Evolutionary conservation across 2,329 filamentous ascomycete genomes (phyloP).

Genomic region (Fusarium sp.): DNA sequence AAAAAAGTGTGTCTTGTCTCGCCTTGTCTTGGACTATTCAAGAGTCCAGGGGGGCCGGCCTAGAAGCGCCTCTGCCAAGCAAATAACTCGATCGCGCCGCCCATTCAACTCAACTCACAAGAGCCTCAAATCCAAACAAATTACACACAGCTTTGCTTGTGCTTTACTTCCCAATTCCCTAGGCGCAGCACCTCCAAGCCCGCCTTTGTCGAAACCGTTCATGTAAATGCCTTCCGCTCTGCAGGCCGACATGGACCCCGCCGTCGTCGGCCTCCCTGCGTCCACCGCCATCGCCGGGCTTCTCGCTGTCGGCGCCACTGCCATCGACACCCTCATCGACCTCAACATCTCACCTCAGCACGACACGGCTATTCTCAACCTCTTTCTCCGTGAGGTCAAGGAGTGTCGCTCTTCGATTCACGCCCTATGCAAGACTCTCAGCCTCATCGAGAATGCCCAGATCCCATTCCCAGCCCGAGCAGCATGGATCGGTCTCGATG

Average conservation of each 20-base stretch:
- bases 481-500: conserved; percentile 51
- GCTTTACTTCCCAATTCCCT: background rate
- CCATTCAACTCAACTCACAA: background rate
- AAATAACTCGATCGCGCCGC: conserved; percentile 5
- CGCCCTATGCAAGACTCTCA: conserved; percentile 52
- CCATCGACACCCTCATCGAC: conserved; percentile 51
- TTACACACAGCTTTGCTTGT: conserved; percentile 7
- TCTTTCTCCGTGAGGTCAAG: conserved; percentile 51
- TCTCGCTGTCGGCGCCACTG: conserved; percentile 50
- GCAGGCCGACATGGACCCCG: conserved; percentile 38
- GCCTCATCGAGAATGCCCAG: conserved; percentile 48
- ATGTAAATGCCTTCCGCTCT: conserved; percentile 40
- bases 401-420: conserved; percentile 54
- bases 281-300: conserved; percentile 54
- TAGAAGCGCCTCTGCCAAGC: conserved; percentile 32
- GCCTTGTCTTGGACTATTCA: background rate
- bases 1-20: background rate
- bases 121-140: conserved; percentile 1
- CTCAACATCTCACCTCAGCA: conserved; percentile 48
- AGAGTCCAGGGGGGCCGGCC: conserved; percentile 8
- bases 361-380: conserved; percentile 45
- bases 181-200: background rate
- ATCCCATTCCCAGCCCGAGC: conserved; percentile 52
- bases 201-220: background rate
- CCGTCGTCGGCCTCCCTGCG: conserved; percentile 47